phyloP scores from a whole-genome alignment of 2,329 filamentous ascomycete genomes.

The Trichoderma lentiforme region DNA sequence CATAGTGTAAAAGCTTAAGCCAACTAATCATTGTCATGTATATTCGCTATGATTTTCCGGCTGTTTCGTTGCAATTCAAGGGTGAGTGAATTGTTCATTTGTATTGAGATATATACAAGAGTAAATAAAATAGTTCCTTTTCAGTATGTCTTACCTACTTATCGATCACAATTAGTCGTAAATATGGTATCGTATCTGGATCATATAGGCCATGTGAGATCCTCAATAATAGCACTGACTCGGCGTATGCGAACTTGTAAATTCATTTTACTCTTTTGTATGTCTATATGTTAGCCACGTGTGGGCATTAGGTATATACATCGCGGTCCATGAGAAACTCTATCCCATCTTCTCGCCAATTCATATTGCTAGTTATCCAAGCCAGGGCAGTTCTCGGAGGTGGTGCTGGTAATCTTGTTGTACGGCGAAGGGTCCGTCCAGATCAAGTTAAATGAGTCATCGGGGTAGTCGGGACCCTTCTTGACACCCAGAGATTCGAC shows the following conservation, averaged over 20 bases:
- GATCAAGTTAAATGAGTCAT: slow-evolving; percentile 51
- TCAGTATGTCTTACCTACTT: neutral
- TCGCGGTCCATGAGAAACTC: neutral
- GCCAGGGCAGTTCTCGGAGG: slow-evolving; percentile 53
- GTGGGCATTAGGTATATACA: neutral
- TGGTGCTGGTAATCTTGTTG: slow-evolving; percentile 40
- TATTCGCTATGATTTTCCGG: neutral
- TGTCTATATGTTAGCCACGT: too few species aligned
- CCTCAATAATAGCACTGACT: neutral
- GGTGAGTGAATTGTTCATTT: neutral
- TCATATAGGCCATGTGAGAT: neutral
- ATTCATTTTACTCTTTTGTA: neutral
- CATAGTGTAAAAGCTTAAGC: neutral
- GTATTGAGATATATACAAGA: neutral
- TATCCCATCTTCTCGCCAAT: neutral
- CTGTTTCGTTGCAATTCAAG: neutral
- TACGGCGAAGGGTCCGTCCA: slow-evolving; percentile 56
- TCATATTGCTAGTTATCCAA: slow-evolving; percentile 36
- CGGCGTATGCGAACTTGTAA: too few species aligned
- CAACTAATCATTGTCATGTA: neutral
- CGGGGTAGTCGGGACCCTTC: slow-evolving; percentile 48
- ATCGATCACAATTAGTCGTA: neutral
- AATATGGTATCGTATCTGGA: neutral
- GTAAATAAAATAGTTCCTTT: neutral
- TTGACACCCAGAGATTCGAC: slow-evolving; percentile 49